Evolutionary conservation across 371 early-diverging fungal species (phyloP).

Genomic region (Chytridium lagenaria): DNA sequence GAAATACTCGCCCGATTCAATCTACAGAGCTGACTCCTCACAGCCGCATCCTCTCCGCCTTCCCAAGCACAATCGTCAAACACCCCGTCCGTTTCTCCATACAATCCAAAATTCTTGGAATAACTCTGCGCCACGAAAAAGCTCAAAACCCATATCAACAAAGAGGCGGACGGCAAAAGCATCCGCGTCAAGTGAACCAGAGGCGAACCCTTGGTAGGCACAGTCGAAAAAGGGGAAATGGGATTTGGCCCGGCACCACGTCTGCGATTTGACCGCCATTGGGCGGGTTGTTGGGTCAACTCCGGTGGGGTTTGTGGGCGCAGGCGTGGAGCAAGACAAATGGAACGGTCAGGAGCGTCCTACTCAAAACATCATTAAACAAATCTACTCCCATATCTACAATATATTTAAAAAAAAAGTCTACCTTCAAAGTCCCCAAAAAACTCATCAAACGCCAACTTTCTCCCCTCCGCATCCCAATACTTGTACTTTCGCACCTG

Average conservation of each 20-base stretch:
- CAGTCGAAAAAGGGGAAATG: conserved; percentile 96
- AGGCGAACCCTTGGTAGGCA: conserved; percentile 98
- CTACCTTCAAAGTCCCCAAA: conserved; percentile 67
- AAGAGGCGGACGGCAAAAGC: conserved; percentile 92
- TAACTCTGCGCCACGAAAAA: conserved; percentile 90
- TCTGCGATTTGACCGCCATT: conserved; percentile 91
- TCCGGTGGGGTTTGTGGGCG: conserved; percentile 97
- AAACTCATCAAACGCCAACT: conserved; percentile 81
- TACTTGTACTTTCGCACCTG: conserved; percentile 83
- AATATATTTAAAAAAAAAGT: too few relatives aligned
- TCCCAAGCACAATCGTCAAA: conserved; percentile 74
- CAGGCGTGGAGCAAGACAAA: conserved; percentile 87
- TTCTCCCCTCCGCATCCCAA: conserved; percentile 80
- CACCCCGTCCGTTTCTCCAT: conserved; percentile 93
- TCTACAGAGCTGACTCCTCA: conserved; percentile 84
- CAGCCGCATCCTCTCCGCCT: conserved; percentile 59
- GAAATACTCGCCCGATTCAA: conserved; percentile 85
- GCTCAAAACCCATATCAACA: conserved; percentile 86
- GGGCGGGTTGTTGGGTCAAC: conserved; percentile 90
- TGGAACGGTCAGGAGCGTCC: conserved; percentile 76
- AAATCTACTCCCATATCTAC: too few relatives aligned
- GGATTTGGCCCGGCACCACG: conserved; percentile 69
- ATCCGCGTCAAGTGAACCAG: conserved; percentile 88
- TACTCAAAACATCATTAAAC: too few relatives aligned
- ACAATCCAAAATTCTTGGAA: conserved; percentile 97